Evolutionary conservation across 306 rosid species (phyloP), one percentile per base, ranked within the genome.

Genomic region (Inga leiocalycina): DNA sequence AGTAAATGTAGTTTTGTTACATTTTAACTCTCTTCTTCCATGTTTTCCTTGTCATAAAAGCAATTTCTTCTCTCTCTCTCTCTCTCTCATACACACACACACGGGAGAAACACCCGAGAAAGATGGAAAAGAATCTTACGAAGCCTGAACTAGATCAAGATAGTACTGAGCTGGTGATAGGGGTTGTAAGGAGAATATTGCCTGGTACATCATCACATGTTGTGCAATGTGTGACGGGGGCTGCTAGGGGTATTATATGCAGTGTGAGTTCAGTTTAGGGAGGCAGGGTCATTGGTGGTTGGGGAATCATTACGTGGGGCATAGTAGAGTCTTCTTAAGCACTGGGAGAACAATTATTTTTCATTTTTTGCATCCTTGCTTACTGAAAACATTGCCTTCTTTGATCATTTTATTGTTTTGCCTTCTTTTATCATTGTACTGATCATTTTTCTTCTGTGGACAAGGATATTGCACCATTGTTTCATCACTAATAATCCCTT

Each of bases 1-100:
- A 41, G 41, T 73, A 72, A 20, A 83, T 68, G 54, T 20, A 70
- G 43, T 11, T 70, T 20, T 70, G 51, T 70, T 43, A 41, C 52
- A 41, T 70, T 24, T 19, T 20, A 10, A 41, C 75, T 70, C 75
- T 70, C 24, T 20, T 35, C 72, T 35, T 65, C 71, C 71, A 70
- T 39, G 27, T 70, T 70, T 22, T 39, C 75, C 19, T 70, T 1
- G 52, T 70, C 75, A 39, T 70, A 70, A 69, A 69, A 19, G 17
- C 4, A 70, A 30, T 65, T 32, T 64, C 68, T 14, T 27, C 70
- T 65, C 41, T 65, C 19, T 65, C 43, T 32, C 71, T 65, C 71
- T 0, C 11, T 8, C 43, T 5, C 32, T 0, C 1, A 2, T 4
- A 20, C 43, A 39, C 43, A 39, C 41, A 6, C 43, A 37, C 8